Evolutionary conservation across 163 green algal genomes (phyloP).

Genomic region (Coccomyxa subellipsoidea): DNA sequence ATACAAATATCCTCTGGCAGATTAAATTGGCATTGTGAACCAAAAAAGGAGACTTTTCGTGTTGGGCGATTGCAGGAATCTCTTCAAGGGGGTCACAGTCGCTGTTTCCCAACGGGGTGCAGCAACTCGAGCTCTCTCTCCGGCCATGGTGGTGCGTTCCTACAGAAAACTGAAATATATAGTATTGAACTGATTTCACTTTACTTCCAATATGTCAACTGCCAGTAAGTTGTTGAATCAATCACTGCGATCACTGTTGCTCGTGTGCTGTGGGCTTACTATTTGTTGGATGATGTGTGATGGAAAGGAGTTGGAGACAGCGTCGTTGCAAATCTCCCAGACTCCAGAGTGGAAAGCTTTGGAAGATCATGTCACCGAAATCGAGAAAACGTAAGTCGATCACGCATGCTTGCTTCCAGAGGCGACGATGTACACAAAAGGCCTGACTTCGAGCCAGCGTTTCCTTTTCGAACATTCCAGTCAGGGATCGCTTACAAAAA

Average conservation of each 20-base stretch:
- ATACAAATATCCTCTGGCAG: not conserved
- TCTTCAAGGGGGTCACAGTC: not conserved
- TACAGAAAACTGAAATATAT: not conserved
- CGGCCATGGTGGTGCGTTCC: not conserved
- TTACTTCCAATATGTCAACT: not conserved
- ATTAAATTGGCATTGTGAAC: too few species aligned
- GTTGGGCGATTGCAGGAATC: not conserved
- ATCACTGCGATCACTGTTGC: not conserved
- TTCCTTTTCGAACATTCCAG: too few species aligned
- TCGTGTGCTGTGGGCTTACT: not conserved
- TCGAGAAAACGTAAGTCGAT: constrained; percentile 73
- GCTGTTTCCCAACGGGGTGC: not conserved
- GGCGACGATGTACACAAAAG: constrained; percentile 8
- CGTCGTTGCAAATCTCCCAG: constrained; percentile 17
- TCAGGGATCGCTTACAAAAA: not conserved
- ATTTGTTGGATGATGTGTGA: too few species aligned
- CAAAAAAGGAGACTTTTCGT: too few species aligned
- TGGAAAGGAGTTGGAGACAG: constrained; percentile 9
- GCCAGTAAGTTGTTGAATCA: not conserved
- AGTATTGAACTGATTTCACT: not conserved
- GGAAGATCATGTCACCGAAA: constrained; percentile 76
- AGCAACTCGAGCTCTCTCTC: not conserved
- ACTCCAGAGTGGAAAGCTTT: constrained; percentile 78
- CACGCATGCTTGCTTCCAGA: not conserved
- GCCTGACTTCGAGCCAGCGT: not conserved